Evolutionary conservation across 805 yeast genomes (phyloP).

Genomic region (Candida koratica): DNA sequence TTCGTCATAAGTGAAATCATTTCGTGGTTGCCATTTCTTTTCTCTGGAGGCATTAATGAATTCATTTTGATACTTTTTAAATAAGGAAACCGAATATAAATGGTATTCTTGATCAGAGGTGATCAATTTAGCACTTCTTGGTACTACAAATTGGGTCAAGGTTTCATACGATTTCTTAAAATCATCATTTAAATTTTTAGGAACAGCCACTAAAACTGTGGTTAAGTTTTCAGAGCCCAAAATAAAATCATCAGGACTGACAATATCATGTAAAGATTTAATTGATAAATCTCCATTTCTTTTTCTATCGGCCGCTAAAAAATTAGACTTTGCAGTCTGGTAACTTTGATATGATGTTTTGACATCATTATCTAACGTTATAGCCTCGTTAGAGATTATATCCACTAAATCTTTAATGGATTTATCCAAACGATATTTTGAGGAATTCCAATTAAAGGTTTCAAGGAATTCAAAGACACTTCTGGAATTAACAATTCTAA

Average conservation of each 20-base stretch:
- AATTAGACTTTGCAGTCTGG: conserved; percentile 76
- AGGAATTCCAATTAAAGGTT: conserved; percentile 80
- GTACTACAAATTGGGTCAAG: conserved; percentile 77
- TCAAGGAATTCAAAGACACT: conserved; percentile 63
- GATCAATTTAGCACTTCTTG: conserved; percentile 75
- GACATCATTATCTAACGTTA: conserved; percentile 81
- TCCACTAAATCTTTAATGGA: conserved; percentile 73
- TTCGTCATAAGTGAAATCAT: conserved; percentile 81
- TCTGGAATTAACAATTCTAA: conserved; percentile 40
- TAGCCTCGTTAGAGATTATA: conserved; percentile 68
- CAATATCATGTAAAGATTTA: conserved; percentile 84
- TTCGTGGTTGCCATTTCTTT: conserved; percentile 81
- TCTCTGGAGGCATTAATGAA: conserved; percentile 75
- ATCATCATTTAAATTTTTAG: conserved; percentile 55
- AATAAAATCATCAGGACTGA: conserved; percentile 78
- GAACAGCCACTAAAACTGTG: conserved; percentile 86
- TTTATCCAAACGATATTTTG: conserved; percentile 81
- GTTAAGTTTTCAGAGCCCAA: conserved; percentile 80
- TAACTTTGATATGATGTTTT: conserved; percentile 70
- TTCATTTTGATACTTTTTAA: conserved; percentile 72
- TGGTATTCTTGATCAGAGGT: conserved; percentile 69
- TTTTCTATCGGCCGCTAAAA: conserved; percentile 86
- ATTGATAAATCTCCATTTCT: conserved; percentile 91
- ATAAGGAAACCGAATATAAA: conserved; percentile 75
- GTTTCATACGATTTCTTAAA: conserved; percentile 75